Evolutionary conservation across 352 stramenopile species (phyloP), one percentile per base, ranked within the genome.

Genomic region (Pythium pyrilobum): DNA sequence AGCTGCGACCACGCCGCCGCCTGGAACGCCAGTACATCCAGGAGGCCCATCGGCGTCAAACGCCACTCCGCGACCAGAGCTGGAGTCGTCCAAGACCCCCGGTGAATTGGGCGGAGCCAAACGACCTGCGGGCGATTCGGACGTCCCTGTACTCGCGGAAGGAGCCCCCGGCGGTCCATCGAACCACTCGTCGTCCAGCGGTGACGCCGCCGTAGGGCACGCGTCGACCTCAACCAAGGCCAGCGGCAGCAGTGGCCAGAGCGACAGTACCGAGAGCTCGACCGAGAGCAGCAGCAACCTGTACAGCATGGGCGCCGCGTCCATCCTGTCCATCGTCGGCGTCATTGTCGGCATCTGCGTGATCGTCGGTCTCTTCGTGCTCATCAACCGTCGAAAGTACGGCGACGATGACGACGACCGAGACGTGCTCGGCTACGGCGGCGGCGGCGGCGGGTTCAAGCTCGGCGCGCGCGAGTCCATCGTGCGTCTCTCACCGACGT

Each of bases 321-420:
- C 80, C 24, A 88, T 91, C 58, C 41, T 87, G 46, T 85, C 75
- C 20, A 84, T 91, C 48, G 67, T 87, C 39, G 77, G 80, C 15
- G 80, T 91, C 20, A 46, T 91, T 15, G 69, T 70, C n/a, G 74
- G 77, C 23, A 81, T 91, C 29, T 59, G 63, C 32, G 74, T 72
- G 9, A 70, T 87, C 33, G 38, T 87, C 8, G 42, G 68, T 18
- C 49, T 89, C 18, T 87, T 89, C 32, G 74, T 77, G 12, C 50
- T 69, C 15, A 89, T 86, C 41, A 69, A 72, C 13, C 73, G 77
- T 12, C 87, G 81, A 52, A 79, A 80, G 36, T 85, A 85, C 41
- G 57, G 59, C 2, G 54, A 74, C 13, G 77, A 85, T 20, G 75
- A 89, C 29, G 47, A 56, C n/a, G 70, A 76, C 37, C 60, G 76